Base-by-base conservation (phyloP, 208 protist genomes). In the Trypanosoma cruzi region DNA sequence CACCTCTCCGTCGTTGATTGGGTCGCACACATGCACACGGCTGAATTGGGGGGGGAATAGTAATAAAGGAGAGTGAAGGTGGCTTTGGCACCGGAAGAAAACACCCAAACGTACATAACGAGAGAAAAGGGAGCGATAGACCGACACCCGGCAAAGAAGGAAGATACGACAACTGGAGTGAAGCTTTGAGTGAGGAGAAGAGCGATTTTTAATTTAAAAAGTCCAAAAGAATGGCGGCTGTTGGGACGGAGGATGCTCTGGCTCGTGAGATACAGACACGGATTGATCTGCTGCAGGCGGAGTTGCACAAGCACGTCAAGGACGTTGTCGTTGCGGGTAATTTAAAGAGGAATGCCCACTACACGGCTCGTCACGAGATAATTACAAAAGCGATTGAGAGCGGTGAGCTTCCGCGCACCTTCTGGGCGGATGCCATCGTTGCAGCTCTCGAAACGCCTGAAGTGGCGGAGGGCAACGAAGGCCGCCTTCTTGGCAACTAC, bases 351-450 rank as follows among this genome's bases (percentile, higher is more conserved):
- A 89, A 92, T 56, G 61, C 53, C 14, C 59, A 88, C 58, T 90
- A 86, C 52, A 68, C 36, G 1, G 63, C 64, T 2, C 84, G 89
- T 46, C 48, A 79, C n/a, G 66, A 36, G 2, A 32, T 71, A 13
- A 58, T 94, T 16, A 62, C 74, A 10, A 56, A 70, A 7, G 44
- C 88, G 55, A 89, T 92, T 61, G 46, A 65, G 2, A 62, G 71
- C 37, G 82, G 85, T 36, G 50, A 78, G 53, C 50, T 85, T 4
- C 82, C 83, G 14, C 48, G 50, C 2, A 84, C 84, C 53, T 94
- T 94, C 68, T 94, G 89, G 86, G 89, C 82, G 6, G 65, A 79
- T 36, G 81, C 84, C 8, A 68, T 94, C 24, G 75, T 94, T 26
- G 42, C 74, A 7, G 54, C 71, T 5, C 71, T 86, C 53, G 22